Conservation (phyloP, 345 rosid species). For the Populus nigra region DNA sequence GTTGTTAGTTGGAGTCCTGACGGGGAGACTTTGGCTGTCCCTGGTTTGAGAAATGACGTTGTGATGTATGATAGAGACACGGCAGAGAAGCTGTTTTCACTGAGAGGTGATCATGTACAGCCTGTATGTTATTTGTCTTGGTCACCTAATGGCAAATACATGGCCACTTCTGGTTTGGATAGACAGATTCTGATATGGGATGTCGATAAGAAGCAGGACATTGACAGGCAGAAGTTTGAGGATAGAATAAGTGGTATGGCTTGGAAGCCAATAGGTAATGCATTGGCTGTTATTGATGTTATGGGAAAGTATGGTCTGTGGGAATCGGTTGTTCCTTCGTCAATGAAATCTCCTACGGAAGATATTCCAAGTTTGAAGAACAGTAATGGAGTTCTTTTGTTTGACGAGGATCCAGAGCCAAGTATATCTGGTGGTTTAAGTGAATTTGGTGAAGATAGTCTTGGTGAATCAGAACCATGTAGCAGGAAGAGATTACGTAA, state of each 20-base stretch:
- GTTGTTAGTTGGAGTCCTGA: conserved; percentile 90
- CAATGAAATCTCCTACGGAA: conserved; percentile 81
- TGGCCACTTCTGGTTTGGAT: conserved; percentile 89
- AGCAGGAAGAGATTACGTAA: conserved; percentile 67
- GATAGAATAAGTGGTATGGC: conserved; percentile 76
- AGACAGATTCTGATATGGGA: conserved; percentile 89
- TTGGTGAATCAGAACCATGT: conserved; percentile 58
- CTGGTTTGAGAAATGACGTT: conserved; percentile 80
- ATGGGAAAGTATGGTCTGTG: conserved; percentile 78
- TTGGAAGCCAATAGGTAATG: conserved; percentile 86
- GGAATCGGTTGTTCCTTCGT: conserved; percentile 88
- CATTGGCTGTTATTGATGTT: conserved; percentile 82
- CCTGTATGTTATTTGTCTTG: conserved; percentile 72
- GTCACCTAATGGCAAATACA: conserved; percentile 94
- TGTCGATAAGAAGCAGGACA: conserved; percentile 76
- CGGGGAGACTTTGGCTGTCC: conserved; percentile 82
- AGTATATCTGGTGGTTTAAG: conserved; percentile 59
- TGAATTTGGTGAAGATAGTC: conserved; percentile 61
- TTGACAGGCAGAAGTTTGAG: conserved; percentile 80
- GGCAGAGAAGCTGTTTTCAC: conserved; percentile 73
- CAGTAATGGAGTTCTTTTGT: conserved; percentile 64
- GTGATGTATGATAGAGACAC: conserved; percentile 93
- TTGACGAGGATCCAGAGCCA: conserved; percentile 60
- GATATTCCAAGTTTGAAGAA: conserved; percentile 65
- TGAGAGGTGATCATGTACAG: conserved; percentile 78